Conservation (phyloP, 495 filamentous ascomycete species). For the Chaetomium fimeti region DNA sequence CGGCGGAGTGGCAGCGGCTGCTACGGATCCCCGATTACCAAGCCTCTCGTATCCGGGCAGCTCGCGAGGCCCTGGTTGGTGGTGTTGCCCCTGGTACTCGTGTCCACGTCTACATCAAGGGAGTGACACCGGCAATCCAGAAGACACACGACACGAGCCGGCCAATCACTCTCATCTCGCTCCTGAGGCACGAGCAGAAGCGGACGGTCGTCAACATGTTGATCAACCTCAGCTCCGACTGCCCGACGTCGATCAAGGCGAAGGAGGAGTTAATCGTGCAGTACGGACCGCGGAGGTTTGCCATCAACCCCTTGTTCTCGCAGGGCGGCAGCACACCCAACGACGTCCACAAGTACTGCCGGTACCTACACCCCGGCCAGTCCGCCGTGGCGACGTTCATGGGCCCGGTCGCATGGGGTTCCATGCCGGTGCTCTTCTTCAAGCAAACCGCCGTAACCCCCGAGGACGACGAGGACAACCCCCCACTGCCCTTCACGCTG, state of each 20-base stretch:
- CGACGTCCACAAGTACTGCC: conserved; percentile 94
- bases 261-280: conserved; percentile 90
- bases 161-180: conserved; percentile 72
- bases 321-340: conserved; percentile 81
- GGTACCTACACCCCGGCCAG: conserved; percentile 85
- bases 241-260: conserved; percentile 70
- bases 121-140: conserved; percentile 62
- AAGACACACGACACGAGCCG: conserved; percentile 52
- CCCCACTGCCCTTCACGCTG: conserved; percentile 55
- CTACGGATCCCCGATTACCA: conserved; percentile 83
- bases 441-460: conserved; percentile 47
- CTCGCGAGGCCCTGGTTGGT: conserved; percentile 78
- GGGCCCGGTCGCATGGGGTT: conserved; percentile 88
- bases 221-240: conserved; percentile 72
- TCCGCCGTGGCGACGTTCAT: conserved; percentile 90
- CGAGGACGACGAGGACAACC: conserved; percentile 21
- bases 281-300: conserved; percentile 78
- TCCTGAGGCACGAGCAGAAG: conserved; percentile 94
- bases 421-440: conserved; percentile 85
- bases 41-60: conserved; percentile 66
- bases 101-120: conserved; percentile 75
- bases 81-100: conserved; percentile 80
- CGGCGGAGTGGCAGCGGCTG: conserved; percentile 83
- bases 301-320: conserved; percentile 89
- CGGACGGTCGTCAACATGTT: conserved; percentile 81